phyloP scores from a whole-genome alignment of 116 monocot species.

The Iris pallida region DNA sequence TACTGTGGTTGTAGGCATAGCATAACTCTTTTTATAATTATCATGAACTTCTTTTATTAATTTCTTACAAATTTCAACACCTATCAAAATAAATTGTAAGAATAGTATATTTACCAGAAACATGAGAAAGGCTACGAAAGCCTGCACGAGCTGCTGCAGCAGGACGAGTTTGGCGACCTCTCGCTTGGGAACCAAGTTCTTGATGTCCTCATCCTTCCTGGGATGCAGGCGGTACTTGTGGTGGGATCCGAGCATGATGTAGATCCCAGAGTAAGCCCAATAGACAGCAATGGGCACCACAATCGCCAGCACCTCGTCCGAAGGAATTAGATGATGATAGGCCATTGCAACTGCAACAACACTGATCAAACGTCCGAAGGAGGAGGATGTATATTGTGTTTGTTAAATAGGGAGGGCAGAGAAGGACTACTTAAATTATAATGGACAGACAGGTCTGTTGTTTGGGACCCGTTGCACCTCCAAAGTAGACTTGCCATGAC shows the following conservation, averaged over 20 bases:
- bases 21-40: no score
- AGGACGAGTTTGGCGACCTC: conserved; percentile 17
- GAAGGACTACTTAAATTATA: no score
- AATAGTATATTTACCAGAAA: background rate
- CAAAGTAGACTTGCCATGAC: no score
- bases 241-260: conserved; percentile 6
- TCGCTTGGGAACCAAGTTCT: conserved; percentile 17
- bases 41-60: no score
- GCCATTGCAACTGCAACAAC: background rate
- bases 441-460: no score
- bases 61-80: no score
- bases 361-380: no score
- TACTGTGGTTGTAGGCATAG: no score
- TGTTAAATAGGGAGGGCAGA: no score
- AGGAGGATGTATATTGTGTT: no score
- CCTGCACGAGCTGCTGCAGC: conserved; percentile 20
- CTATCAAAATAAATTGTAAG: no score
- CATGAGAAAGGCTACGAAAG: background rate
- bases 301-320: conserved; percentile 16
- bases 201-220: conserved; percentile 18
- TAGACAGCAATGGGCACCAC: conserved; percentile 14
- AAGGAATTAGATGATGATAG: background rate
- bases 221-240: conserved; percentile 23
- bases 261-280: conserved; percentile 29
- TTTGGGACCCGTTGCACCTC: no score